phyloP scores from a whole-genome alignment of 2,329 filamentous ascomycete genomes.

The Bipolaris victoriae region DNA sequence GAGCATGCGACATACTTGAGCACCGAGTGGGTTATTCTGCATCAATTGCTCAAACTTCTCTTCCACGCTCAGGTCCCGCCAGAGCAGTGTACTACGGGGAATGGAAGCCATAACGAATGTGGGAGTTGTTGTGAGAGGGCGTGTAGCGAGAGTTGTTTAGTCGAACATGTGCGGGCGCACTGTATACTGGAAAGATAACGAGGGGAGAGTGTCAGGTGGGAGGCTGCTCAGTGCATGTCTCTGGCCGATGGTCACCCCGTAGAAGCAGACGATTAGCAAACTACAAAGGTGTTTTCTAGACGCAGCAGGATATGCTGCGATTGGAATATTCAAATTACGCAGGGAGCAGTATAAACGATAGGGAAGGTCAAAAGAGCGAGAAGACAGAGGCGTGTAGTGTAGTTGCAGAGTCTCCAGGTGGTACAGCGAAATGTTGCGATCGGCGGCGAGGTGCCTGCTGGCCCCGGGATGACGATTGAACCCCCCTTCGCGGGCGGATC shows the following conservation, averaged over 20 bases:
- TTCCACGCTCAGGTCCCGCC: slow-evolving; percentile 37
- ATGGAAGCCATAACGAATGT: slow-evolving; percentile 30
- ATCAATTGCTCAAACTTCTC: slow-evolving; percentile 42
- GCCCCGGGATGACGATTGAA: slow-evolving; percentile 3
- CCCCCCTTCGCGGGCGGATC: not conserved
- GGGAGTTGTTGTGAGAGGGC: not conserved
- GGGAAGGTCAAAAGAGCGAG: not conserved
- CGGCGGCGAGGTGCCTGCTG: slow-evolving; percentile 4
- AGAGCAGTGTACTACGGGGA: slow-evolving; percentile 25
- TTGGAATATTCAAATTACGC: not conserved
- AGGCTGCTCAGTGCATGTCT: slow-evolving; percentile 6
- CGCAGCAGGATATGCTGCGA: not conserved
- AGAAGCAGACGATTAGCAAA: not conserved
- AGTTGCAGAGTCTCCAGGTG: not conserved
- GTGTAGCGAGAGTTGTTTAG: slow-evolving; percentile 1
- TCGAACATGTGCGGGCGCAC: not conserved
- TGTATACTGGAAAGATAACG: not conserved
- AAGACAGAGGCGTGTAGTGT: not conserved
- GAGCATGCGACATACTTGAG: slow-evolving; percentile 23
- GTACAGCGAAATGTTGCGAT: not conserved
- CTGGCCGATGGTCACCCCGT: not conserved
- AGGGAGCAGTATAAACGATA: not conserved
- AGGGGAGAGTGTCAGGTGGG: not conserved
- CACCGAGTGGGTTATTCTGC: slow-evolving; percentile 38
- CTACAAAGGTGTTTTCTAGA: not conserved